Conservation (phyloP, 768 basidiomycete genomes). For the Leccinum aurantiacum region DNA sequence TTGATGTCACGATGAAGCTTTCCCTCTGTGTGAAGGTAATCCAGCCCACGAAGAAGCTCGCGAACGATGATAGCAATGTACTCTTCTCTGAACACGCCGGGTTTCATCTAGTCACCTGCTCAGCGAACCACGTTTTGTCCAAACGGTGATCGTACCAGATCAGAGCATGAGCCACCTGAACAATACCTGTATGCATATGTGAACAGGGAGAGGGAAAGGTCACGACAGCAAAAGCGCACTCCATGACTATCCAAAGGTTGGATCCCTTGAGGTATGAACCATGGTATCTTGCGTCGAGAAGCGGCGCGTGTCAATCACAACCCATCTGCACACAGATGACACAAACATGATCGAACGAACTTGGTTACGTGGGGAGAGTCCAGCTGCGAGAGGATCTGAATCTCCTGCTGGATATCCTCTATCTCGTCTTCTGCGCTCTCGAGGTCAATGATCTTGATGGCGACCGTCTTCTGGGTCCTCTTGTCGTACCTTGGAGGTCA, state of each 20-base stretch:
- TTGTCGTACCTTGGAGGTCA: slow-evolving; percentile 77
- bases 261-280: slow-evolving; percentile 95
- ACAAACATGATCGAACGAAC: slow-evolving; percentile 48
- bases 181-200: slow-evolving; percentile 66
- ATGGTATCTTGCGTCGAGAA: slow-evolving; percentile 68
- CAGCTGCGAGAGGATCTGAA: slow-evolving; percentile 94
- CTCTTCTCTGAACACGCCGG: slow-evolving; percentile 96
- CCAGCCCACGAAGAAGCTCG: slow-evolving; percentile 88
- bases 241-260: slow-evolving; percentile 99
- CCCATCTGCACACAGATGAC: slow-evolving; percentile 28
- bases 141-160: slow-evolving; percentile 62
- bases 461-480: slow-evolving; percentile 93
- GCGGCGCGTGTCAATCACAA: slow-evolving; percentile 32
- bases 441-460: slow-evolving; percentile 99
- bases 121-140: slow-evolving; percentile 7
- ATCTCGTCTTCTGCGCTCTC: slow-evolving; percentile 99
- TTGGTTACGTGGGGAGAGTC: slow-evolving; percentile 97
- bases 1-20: slow-evolving; percentile 99
- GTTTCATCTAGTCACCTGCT: slow-evolving; percentile 77
- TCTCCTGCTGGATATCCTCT: slow-evolving; percentile 99
- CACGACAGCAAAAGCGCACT: slow-evolving; percentile 48
- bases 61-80: slow-evolving; percentile 97
- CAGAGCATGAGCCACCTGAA: slow-evolving; percentile 96
- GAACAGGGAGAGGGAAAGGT: slow-evolving; percentile 1
- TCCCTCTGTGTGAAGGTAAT: slow-evolving; percentile 94